Evolutionary conservation across 176 grass and related monocot genomes (phyloP), one percentile per base, ranked within the genome.

Genomic region (Phoenix dactylifera): DNA sequence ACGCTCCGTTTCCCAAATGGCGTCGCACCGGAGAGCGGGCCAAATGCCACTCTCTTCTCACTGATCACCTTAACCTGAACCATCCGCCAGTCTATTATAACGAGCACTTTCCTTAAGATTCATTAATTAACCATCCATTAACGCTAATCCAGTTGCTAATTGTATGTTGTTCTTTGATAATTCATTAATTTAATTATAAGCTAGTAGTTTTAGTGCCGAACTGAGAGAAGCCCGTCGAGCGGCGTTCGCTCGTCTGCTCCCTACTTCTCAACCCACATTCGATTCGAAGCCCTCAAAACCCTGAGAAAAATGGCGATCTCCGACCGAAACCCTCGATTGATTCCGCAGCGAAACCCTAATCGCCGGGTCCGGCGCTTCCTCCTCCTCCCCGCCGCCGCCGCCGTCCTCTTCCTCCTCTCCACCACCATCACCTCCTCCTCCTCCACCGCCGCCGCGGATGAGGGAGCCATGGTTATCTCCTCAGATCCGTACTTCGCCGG

Each of bases 261-360:
- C 54, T 24, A 0, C 2, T 10, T 23, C 19, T 14, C 4, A 12
- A 44, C 1, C 10, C 54, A 19, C 54, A 56, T 22, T 24, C 19
- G 22, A 22, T 14, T 24, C 18, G 18, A 56, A 17, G 12, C 14
- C 16, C 26, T 60, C 58, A 4, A 60, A 35, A 18, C 58, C 58
- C 26, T 60, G 67, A 0, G 65, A 66, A 44, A 39, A 44, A 86
- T 86, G 83, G 74, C 49, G 16, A 56, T 4, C 15, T 56, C 54
- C 54, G 18, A 12, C 1, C 15, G 30, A 15, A 20, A 22, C 0
- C 6, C 35, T 14, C 35, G 9, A 44, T 44, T 3, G 35, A 44
- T 44, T 44, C 35, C 35, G 1, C 10, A 44, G 2, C 51, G 0
- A 22, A 5, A 39, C 12, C 10, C 49, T 44, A 44, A 44, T 44